Base-by-base conservation (phyloP, 2,329 filamentous ascomycete species). In the Stagonosporopsis chrysanthemi region DNA sequence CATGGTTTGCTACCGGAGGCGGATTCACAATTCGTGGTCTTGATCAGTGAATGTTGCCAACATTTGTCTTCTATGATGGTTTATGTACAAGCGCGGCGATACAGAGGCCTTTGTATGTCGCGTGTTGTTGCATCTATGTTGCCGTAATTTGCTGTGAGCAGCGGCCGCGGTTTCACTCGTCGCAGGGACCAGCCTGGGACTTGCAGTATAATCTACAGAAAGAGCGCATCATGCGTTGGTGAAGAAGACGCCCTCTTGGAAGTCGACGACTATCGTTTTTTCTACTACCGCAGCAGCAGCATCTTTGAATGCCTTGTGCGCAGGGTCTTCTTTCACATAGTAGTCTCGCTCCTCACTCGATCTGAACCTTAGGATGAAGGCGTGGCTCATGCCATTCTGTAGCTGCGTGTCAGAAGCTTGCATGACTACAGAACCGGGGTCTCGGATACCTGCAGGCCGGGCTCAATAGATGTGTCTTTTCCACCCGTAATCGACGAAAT, bases 341-440 rank as follows among this genome's bases (percentile, higher is more conserved):
- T 78, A 80, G 51, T 80, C 73, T 26, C 79, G 70, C 49, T 81
- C 78, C 39, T 75, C 74, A 3, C 66, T 52, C n/a, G 68, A 75
- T 15, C 68, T 67, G 58, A 81, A 81, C 43, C 78, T 72, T 15
- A 78, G 64, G 12, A 80, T 70, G 49, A 81, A 81, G 2, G 74
- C 79, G 53, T 81, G 78, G 23, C 75, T 78, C n/a, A 79, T 65
- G 15, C 77, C 78, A 50, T 74, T 65, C 78, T 81, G 46, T 39
- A 80, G 79, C 76, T 36, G 17, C 6, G 78, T 75, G 52, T 86
- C 1, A 82, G 52, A 55, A 55, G 78, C 5, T 83, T 81, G 58
- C 82, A 83, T 31, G 19, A 17, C 35, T 44, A 39, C 48, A 36
- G 24, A 51, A 41, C 29, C 41, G 52, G 41, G 42, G 31, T 47